These are phyloP conservation scores for Selaginella moellendorffii DNA, from an alignment of 75 land plant genomes.

Conservation along the genomic window DNA sequence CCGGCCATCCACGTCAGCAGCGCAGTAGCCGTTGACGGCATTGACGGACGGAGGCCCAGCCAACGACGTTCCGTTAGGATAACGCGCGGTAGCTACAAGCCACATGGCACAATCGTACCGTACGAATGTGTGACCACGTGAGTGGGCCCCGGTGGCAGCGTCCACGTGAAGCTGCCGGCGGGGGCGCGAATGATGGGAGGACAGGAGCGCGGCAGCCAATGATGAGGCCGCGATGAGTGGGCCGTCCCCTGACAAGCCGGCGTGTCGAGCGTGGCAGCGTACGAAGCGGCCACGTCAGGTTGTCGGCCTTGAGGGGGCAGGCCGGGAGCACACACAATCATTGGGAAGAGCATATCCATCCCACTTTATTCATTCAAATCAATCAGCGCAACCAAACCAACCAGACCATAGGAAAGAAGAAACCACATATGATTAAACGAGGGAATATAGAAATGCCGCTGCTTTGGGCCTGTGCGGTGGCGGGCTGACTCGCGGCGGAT, in stretches of 20 bases:
- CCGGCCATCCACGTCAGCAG: no score
- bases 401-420: no score
- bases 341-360: not conserved
- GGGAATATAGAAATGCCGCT: no score
- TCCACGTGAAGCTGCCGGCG: not conserved
- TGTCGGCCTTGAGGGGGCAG: not conserved
- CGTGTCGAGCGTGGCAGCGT: not conserved
- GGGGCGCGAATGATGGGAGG: not conserved
- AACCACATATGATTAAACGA: no score
- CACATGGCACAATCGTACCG: not conserved
- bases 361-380: not conserved
- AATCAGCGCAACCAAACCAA: no score
- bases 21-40: no score
- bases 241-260: conserved; percentile 1
- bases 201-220: not conserved
- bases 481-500: not conserved
- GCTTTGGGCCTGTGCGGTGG: no score
- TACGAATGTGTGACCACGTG: not conserved
- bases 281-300: not conserved
- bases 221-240: conserved; percentile 2
- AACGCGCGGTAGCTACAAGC: not conserved
- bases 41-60: not conserved
- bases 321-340: not conserved
- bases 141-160: not conserved
- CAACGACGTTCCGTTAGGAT: not conserved